Evolutionary conservation across 371 early-diverging fungal species (phyloP), one percentile per base, ranked within the genome.

Genomic region (Rhizopus sp.): DNA sequence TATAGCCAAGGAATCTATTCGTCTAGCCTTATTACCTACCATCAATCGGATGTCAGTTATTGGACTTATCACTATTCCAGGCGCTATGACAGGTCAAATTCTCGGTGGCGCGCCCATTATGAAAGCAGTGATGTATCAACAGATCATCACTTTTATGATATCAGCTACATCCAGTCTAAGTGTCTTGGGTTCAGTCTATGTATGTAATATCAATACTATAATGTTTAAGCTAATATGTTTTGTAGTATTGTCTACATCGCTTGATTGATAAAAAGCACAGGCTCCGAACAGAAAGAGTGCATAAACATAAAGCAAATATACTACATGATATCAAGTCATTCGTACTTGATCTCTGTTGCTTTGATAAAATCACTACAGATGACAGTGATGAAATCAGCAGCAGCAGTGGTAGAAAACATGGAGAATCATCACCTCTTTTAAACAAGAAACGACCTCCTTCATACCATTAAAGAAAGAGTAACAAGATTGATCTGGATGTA

Each of bases 11-110:
- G 90, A 91, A 47, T 85, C 93, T 0, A 81, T 93, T 49, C 75
- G 88, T 30, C 63, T 83, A 4, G 92, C 93, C 23, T 78, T 94
- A 77, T 57, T 93, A 52, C 96, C 96, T 2, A 86, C 87, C 0
- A 82, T 95, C 50, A 93, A 93, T 63, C 80, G 83, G 17, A 92
- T 94, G 91, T 80, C 88, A 34, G 86, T 93, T 39, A 90, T 90
- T 54, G 95, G 95, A 0, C 69, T 95, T 55, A 91, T 95, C 50
- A 86, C 92, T 6, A 93, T 95, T 40, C 95, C 95, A 0, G 95
- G 93, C 4, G 85, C 91, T 80, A 93, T 95, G 94, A 92, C 91
- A 0, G 95, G 95, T 55, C 93, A 93, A 65, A 88, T 93, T 50
- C 73, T 93, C 35, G 93, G 90, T 30, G 95, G 95, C 7, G 88